Percentiles rank a stretch among this genome's conserved stretches.
These are phyloP conservation scores for Olyra latifolia DNA, from an alignment of 176 grass and related monocot genomes.

Conservation along the genomic window DNA sequence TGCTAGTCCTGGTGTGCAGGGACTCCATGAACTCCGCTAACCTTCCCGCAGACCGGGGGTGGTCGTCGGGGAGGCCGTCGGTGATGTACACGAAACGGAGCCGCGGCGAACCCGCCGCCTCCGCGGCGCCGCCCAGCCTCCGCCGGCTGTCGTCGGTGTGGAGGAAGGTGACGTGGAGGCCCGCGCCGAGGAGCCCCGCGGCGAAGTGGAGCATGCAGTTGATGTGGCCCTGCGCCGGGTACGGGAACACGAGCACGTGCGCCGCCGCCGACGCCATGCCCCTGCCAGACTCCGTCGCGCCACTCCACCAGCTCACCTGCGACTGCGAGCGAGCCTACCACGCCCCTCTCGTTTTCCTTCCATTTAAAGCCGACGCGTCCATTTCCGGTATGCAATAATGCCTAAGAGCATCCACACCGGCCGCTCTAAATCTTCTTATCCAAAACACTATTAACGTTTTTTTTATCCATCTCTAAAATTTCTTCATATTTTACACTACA, in stretches of 20 bases:
- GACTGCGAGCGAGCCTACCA: no score
- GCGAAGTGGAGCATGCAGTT: conserved; percentile 55
- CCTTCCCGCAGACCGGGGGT: background rate
- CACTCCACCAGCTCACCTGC: background rate
- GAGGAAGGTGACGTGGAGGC: conserved; percentile 54
- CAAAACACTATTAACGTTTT: no score
- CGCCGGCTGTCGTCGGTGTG: conserved; percentile 35
- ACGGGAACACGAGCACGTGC: conserved; percentile 53
- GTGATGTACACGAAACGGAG: conserved; percentile 43
- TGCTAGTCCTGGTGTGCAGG: background rate
- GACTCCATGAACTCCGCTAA: conserved; percentile 20
- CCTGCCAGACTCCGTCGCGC: background rate
- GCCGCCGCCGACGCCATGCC: background rate
- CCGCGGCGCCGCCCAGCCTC: background rate
- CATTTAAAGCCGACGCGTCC: no score
- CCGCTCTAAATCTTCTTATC: no score
- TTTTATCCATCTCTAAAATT: no score
- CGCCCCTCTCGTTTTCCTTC: no score
- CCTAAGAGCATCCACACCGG: no score
- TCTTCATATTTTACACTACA: no score
- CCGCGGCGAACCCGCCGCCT: background rate
- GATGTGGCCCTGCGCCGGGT: conserved; percentile 49
- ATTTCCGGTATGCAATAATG: no score
- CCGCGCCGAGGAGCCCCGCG: conserved; percentile 31
- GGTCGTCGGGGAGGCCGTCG: conserved; percentile 50